phyloP scores from a whole-genome alignment of 345 rosid species.

The sweet orange (Citrus sinensis) region DVS_A1.0 CM039165.1:33407501-33408000 shows the following conservation, averaged over 20 bases:
- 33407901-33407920: conserved; percentile 91
- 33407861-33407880: conserved; percentile 13
- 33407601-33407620: conserved; percentile 47
- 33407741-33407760: conserved; percentile 55
- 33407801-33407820: conserved; percentile 27
- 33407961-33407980: conserved; percentile 93
- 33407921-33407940: conserved; percentile 65
- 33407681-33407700: conserved; percentile 44
- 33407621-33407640: conserved; percentile 34
- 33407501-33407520: conserved; percentile 33
- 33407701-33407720: conserved; percentile 36
- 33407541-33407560: conserved; percentile 43
- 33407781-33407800: conserved; percentile 63
- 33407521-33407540: conserved; percentile 36
- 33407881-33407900: conserved; percentile 66
- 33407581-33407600: conserved; percentile 69
- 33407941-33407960: conserved; percentile 92
- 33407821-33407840: conserved; percentile 14
- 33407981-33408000: conserved; percentile 62
- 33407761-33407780: conserved; percentile 81
- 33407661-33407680: conserved; percentile 32
- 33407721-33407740: conserved; percentile 38
- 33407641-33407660: conserved; percentile 41
- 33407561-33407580: conserved; percentile 58
- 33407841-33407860: conserved; percentile 4